These are phyloP conservation scores for Martiniozyma asiatica DNA, from an alignment of 1,139 yeast species.

Conservation along the genomic window DNA sequence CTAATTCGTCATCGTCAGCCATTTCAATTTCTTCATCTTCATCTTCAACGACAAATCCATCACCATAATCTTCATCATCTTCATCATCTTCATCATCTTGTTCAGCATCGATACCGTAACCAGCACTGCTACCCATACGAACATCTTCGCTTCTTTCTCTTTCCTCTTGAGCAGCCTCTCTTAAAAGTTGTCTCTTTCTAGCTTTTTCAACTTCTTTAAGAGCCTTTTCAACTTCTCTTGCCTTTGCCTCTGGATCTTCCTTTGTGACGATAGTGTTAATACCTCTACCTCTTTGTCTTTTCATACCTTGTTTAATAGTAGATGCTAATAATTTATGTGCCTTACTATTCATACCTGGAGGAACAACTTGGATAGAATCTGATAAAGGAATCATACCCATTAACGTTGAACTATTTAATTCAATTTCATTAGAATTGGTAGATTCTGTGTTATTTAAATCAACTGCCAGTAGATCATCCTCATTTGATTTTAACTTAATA, in stretches of 20 bases:
- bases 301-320: constrained; percentile 61
- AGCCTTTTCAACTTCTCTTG: constrained; percentile 69
- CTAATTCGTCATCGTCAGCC: constrained; percentile 36
- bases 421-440: no score
- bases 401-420: constrained; percentile 59
- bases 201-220: constrained; percentile 61
- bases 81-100: constrained; percentile 25
- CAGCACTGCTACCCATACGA: no score
- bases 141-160: constrained; percentile 25
- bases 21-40: constrained; percentile 33
- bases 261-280: constrained; percentile 67
- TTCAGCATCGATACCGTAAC: constrained; percentile 20
- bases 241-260: constrained; percentile 79
- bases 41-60: constrained; percentile 35
- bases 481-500: constrained; percentile 50
- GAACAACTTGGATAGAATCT: constrained; percentile 63
- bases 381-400: constrained; percentile 39
- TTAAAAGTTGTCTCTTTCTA: constrained; percentile 50
- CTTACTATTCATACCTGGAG: constrained; percentile 74
- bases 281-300: constrained; percentile 35
- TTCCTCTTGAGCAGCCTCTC: constrained; percentile 39
- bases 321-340: constrained; percentile 73
- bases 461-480: constrained; percentile 65
- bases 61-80: constrained; percentile 22
- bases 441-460: no score